Conservation (phyloP, 2,329 filamentous ascomycete genomes). For the Escovopsis weberi region DNA sequence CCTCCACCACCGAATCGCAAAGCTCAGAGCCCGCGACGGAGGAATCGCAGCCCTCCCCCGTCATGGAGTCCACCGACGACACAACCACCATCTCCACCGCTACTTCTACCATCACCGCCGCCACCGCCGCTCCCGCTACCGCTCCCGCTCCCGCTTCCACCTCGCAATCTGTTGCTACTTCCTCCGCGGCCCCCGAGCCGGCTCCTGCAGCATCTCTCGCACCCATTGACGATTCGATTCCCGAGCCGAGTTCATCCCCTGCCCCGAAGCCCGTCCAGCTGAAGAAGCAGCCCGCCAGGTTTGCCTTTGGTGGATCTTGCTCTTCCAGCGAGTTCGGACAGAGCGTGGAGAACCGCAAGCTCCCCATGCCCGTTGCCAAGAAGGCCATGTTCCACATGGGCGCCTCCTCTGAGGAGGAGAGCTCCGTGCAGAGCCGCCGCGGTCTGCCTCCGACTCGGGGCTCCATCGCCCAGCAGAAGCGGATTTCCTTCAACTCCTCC, state of each 20-base stretch:
- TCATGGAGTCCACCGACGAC: constrained; percentile 17
- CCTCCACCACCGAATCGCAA: constrained; percentile 29
- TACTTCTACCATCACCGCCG: constrained; percentile 45
- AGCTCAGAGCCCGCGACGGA: constrained; percentile 33
- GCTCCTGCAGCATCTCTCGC: no score
- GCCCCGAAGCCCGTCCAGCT: constrained; percentile 53
- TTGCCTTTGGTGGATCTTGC: constrained; percentile 65
- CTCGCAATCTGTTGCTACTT: constrained; percentile 11
- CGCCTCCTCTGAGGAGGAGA: constrained; percentile 60
- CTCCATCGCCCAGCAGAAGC: constrained; percentile 41
- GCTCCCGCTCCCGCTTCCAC: constrained; percentile 30
- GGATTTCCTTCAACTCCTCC: constrained; percentile 62
- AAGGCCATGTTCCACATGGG: constrained; percentile 37
- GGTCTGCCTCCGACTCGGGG: constrained; percentile 29
- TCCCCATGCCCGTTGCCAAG: constrained; percentile 15
- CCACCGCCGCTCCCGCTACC: constrained; percentile 32
- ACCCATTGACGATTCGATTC: constrained; percentile 36
- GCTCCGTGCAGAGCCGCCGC: constrained; percentile 49
- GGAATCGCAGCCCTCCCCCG: constrained; percentile 15
- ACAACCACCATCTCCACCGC: constrained; percentile 59
- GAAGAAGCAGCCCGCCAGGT: constrained; percentile 46
- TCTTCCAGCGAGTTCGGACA: constrained; percentile 49
- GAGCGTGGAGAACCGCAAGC: constrained; percentile 30
- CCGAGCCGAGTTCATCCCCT: constrained; percentile 43
- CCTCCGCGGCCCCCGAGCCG: no score